Percentiles rank a stretch among this genome's conserved stretches.
These are phyloP conservation scores for Debaryomycetaceae sp. DNA, from an alignment of 1,139 yeast genomes.

Conservation along the genomic window DNA sequence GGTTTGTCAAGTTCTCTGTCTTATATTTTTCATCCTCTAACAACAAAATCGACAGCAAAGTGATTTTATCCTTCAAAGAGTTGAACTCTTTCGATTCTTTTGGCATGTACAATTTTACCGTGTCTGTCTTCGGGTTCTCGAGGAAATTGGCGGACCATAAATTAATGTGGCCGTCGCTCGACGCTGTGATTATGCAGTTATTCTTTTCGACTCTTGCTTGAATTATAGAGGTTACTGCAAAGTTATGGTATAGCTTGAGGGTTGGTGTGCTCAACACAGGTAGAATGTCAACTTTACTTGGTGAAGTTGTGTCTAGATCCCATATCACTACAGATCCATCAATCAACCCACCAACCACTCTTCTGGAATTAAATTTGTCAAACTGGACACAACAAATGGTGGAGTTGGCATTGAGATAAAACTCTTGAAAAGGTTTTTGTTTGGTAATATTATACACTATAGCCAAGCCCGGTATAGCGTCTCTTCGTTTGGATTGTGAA, in stretches of 20 bases:
- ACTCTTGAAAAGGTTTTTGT: slow-evolving; percentile 39
- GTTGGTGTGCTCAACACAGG: slow-evolving; percentile 30
- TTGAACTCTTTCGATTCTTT: slow-evolving; percentile 7
- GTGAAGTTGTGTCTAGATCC: slow-evolving; percentile 23
- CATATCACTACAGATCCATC: slow-evolving; percentile 40
- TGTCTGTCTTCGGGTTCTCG: slow-evolving; percentile 26
- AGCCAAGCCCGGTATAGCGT: slow-evolving; percentile 34
- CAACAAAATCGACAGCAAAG: slow-evolving; percentile 27
- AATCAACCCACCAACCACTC: slow-evolving; percentile 34
- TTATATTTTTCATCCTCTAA: slow-evolving; percentile 19
- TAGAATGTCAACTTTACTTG: slow-evolving; percentile 15
- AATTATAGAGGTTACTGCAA: slow-evolving; percentile 11
- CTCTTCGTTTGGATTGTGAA: slow-evolving; percentile 5
- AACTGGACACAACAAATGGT: slow-evolving; percentile 45
- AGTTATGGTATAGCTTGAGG: slow-evolving; percentile 5
- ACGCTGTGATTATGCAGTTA: slow-evolving; percentile 27
- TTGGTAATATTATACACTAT: slow-evolving; percentile 24
- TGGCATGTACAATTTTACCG: slow-evolving; percentile 12
- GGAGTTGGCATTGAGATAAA: slow-evolving; percentile 36
- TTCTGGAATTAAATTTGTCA: slow-evolving; percentile 25
- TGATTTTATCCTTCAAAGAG: slow-evolving; percentile 21
- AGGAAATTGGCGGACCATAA: slow-evolving; percentile 40
- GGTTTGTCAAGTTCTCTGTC: background rate
- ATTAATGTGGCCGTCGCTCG: slow-evolving; percentile 34
- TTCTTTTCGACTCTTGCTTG: slow-evolving; percentile 22